A percentile compares a stretch with the other conserved stretches of the same genome.
Evolutionary conservation across 78 protist species (phyloP).

Genomic region (Cyanophora paradoxa): DNA sequence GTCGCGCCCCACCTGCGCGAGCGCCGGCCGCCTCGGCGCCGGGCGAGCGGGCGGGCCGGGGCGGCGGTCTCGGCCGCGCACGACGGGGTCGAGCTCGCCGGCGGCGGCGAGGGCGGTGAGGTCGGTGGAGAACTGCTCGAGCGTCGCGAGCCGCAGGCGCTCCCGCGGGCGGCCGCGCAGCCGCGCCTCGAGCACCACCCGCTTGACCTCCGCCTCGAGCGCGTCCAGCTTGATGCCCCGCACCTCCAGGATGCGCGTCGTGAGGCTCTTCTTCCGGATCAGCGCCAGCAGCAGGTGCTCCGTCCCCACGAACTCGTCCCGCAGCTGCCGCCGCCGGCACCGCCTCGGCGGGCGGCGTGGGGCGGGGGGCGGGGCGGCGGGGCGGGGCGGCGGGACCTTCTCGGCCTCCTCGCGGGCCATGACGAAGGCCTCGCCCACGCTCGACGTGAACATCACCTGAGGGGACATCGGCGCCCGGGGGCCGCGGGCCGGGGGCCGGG

Average conservation of each 20-base stretch:
- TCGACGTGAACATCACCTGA: no score
- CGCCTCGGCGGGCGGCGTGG: no score
- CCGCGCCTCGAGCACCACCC: neutral
- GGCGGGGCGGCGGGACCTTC: no score
- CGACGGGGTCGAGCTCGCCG: slow-evolving; percentile 94
- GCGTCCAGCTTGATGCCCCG: neutral
- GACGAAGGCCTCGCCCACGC: no score
- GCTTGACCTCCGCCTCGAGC: neutral
- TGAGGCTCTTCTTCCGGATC: neutral
- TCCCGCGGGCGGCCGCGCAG: neutral
- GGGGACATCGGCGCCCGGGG: no score
- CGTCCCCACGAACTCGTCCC: neutral
- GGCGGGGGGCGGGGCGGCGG: no score
- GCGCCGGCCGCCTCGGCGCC: neutral
- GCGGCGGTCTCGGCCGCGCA: slow-evolving; percentile 12
- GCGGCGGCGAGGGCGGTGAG: slow-evolving; percentile 66
- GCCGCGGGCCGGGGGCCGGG: no score
- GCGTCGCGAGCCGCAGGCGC: slow-evolving; percentile 42
- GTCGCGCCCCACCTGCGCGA: slow-evolving; percentile 80
- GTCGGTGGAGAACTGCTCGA: slow-evolving; percentile 73
- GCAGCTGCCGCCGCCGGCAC: no score
- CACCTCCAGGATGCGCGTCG: neutral
- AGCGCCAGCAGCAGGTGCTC: neutral
- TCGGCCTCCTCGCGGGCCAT: no score
- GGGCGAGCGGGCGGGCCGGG: neutral